Evolutionary conservation across 2,329 filamentous ascomycete genomes (phyloP), one percentile per base, ranked within the genome.

Genomic region (Trichoderma koningiopsis): DNA sequence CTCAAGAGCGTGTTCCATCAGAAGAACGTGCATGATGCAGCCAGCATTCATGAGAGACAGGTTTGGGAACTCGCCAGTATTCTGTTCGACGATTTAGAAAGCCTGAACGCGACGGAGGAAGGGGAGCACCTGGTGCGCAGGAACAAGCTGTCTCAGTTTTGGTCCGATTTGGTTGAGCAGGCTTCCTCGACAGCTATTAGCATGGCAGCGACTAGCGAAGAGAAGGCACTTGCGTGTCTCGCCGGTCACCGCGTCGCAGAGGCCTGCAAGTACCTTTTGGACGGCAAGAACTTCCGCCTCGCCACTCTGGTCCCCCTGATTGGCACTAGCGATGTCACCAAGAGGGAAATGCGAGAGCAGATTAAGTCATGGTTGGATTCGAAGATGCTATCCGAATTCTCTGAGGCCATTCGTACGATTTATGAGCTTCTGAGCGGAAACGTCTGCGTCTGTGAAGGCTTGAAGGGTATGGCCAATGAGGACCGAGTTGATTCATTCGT

Each of bases 381-480:
- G 43, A 93, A 94, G 76, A 88, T 95, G 58, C 87, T 97, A 22
- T 92, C 93, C 1, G 96, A 99, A 78, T 94, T 99, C 79, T 89
- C 88, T 19, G 91, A 96, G 72, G 85, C 93, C 1, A 88, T 97
- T 56, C 91, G 96, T 67, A 91, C 94, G 10, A 84, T 99, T 40
- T 99, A 97, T 77, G 93, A 97, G 78, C 86, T 99, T 33, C 84
- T 97, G 13, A 89, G 93, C 35, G 96, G 96, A 47, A 96, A 97
- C 72, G 90, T 93, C n/a, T 91, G 92, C 72, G 87, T 90, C 33
- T 94, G 92, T 70, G 88, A 94, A 73, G 96, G 95, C 13, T 90
- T 91, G 76, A 91, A 89, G 72, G 85, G 84, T 3, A 89, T 87
- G 7, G 88, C 92, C 1, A 82, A 91, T 10, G 96, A 98, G 79